Base-by-base conservation (phyloP, 1,284 basidiomycete species). In the Ceratobasidium sp. region DNA sequence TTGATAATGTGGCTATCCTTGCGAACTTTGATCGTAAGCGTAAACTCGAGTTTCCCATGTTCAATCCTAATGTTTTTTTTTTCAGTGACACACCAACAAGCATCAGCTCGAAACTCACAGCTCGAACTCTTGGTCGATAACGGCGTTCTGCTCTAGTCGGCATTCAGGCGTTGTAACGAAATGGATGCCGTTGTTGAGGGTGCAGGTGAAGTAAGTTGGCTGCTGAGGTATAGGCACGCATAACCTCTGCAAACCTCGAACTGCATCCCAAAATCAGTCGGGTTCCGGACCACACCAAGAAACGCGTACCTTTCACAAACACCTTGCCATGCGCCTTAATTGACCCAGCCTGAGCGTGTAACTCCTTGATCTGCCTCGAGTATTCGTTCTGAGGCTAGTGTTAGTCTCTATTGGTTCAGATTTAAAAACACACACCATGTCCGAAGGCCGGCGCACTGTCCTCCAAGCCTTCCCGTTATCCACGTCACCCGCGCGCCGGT, bases 151-250 rank as follows among this genome's bases (percentile, higher is more conserved):
- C 39, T 83, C 84, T 2, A 98, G 84, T 11, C 84, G 83, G 53
- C 86, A 87, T 79, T 94, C 93, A 0, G 94, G 95, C 0, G 96
- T 98, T 4, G 94, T 94, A 73, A 99, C 97, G 78, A 92, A 96
- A 82, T 98, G 96, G 74, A 98, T 95, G 8, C 96, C 96, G 79
- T 98, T 98, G 83, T 98, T 97, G 75, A 99, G 85, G 0, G 94
- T 95, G 80, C 94, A 94, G n/a, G 91, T 91, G 78, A 98, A 86
- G 43, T 84, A 86, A 0, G 96, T 96, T 0, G 88, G 84, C 77
- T 93, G 86, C 19, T 83, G 83, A 0, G 95, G 95, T 13, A 97
- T 78, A 0, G 95, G 94, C 31, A 96, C 83, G 75, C 87, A 84
- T 31, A 96, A 83, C 53, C 86, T 86, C 79, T 88, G 91, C 74